Base-by-base conservation (phyloP, 306 rosid genomes). In the Echinosophora koreensis region DNA sequence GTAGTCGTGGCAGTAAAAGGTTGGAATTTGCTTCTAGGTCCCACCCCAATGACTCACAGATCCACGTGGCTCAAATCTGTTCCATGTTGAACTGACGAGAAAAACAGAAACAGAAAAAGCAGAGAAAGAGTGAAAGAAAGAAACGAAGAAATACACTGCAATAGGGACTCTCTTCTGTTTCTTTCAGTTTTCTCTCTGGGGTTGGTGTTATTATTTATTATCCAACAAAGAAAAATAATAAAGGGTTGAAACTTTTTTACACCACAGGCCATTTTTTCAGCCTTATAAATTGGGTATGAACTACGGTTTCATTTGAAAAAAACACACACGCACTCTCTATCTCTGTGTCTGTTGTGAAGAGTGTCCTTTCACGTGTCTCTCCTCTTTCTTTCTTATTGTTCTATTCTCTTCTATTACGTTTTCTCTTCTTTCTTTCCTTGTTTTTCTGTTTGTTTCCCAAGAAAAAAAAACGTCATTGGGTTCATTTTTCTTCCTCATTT, bases 331-430 rank as follows among this genome's bases (percentile, higher is more conserved):
- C 37, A 37, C 63, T 42, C 63, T 64, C n/a, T 51, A 0, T 47
- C 17, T 14, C 46, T 62, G 16, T 38, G 22, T 50, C 57, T 47
- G 50, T 77, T 30, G 3, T 15, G 70, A 65, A 73, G 66, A 67
- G 76, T 51, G 4, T 30, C 68, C 39, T 17, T 68, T 86, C 91
- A 83, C 94, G 91, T 80, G 89, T 57, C 87, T 79, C 66, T 76
- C 87, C 82, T 38, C 8, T 52, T 62, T 49, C 6, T 44, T 49
- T 18, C 9, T 18, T 3, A 39, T 66, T 66, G 6, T 63, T 34
- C 39, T 80, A 18, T 76, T 82, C 63, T 70, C 61, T 30, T 59
- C 49, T 7, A 1, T 69, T 22, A 22, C 65, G 64, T 69, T 22
- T 70, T 59, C 56, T 12, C 13, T 44, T 55, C 3, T 34, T 57